Conservation (phyloP, 768 basidiomycete genomes). For the Pulveroboletus sp. region DNA sequence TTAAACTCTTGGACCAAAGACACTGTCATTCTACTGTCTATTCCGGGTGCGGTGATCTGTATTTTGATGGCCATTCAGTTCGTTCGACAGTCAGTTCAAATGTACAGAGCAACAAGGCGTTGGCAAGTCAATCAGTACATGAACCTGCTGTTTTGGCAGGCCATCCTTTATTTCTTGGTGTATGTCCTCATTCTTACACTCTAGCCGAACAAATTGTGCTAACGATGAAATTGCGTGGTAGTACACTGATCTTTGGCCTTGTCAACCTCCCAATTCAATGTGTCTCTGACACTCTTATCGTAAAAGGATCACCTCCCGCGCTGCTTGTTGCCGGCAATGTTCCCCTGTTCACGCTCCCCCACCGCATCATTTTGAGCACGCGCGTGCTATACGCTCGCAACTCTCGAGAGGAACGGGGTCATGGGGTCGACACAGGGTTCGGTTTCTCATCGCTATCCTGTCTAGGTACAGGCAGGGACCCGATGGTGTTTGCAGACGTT, state of each 20-base stretch:
- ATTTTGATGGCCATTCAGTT: neutral
- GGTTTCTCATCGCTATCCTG: neutral
- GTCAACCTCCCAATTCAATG: neutral
- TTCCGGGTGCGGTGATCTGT: neutral
- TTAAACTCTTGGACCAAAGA: neutral
- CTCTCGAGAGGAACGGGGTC: too few species aligned
- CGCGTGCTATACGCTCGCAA: neutral
- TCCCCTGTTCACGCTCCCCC: neutral
- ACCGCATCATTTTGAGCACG: neutral
- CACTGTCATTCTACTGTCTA: neutral
- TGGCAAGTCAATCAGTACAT: conserved; percentile 4
- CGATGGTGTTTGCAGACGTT: neutral
- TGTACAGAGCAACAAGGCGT: neutral
- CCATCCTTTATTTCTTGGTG: neutral
- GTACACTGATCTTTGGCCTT: neutral
- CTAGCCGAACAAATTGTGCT: neutral
- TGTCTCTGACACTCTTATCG: too few species aligned
- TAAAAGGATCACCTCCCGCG: neutral
- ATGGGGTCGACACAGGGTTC: neutral
- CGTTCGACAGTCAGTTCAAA: neutral
- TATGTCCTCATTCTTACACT: neutral
- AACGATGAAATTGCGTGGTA: neutral
- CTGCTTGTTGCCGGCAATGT: neutral
- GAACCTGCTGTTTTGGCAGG: neutral
- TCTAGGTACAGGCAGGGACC: too few species aligned